Conservation (phyloP, 805 yeast genomes). For the Myxozyma monticola region DNA sequence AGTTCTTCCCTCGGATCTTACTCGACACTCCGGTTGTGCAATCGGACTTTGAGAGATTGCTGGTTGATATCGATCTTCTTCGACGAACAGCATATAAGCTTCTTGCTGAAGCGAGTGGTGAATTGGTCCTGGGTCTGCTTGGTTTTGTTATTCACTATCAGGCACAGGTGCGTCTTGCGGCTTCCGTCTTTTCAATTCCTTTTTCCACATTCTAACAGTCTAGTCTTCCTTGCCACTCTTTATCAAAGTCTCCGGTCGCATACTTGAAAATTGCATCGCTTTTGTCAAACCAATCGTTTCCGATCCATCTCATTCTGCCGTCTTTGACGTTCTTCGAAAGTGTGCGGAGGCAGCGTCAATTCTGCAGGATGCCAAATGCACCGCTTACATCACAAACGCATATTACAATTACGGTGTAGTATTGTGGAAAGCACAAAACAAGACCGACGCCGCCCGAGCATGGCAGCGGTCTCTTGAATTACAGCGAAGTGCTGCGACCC, state of each 20-base stretch:
- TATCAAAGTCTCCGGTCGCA: constrained; percentile 13
- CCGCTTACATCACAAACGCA: constrained; percentile 12
- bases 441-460: constrained; percentile 14
- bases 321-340: constrained; percentile 1
- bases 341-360: too few relatives aligned
- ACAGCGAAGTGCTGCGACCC: neutral
- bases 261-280: constrained; percentile 19
- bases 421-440: constrained; percentile 8
- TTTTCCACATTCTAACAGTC: neutral
- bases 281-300: constrained; percentile 4
- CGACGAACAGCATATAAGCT: constrained; percentile 14
- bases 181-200: too few relatives aligned
- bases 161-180: constrained; percentile 2
- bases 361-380: constrained; percentile 7
- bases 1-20: constrained; percentile 8
- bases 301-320: neutral
- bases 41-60: constrained; percentile 9
- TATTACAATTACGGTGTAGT: constrained; percentile 19
- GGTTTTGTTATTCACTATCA: constrained; percentile 11
- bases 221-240: constrained; percentile 7
- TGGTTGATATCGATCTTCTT: constrained; percentile 14
- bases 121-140: constrained; percentile 9
- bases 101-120: constrained; percentile 6
- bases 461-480: constrained; percentile 17
- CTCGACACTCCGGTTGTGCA: constrained; percentile 3